Base-by-base conservation (phyloP, 1,284 basidiomycete species). In the Rhodotorula sp. region DNA sequence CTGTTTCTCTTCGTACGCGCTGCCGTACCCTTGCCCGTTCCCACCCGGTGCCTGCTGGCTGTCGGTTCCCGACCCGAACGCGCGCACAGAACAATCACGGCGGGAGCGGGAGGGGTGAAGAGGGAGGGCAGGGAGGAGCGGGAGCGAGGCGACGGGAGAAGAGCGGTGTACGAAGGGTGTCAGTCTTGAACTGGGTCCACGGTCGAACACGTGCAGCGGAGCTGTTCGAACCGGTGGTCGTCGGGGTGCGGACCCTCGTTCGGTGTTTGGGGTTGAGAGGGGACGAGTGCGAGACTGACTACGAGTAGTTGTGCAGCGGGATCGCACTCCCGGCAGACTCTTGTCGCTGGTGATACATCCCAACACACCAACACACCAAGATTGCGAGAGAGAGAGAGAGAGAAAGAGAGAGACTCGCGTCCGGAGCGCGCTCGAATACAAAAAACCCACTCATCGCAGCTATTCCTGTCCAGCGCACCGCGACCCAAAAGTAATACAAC, bases 41-140 rank as follows among this genome's bases (percentile, higher is more conserved):
- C 65, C 65, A 11, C 64, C 64, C 4, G 64, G 64, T 8, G 59
- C 64, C 39, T 66, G 64, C 13, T 48, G 39, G 49, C 64, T 66
- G 39, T 44, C 5, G 13, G 19, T 44, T n/a, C n/a, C n/a, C n/a
- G n/a, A n/a, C 39, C 39, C 39, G 39, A 44, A 44, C 39, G 39
- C 19, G 39, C 19, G 39, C 39, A 17, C n/a, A n/a, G n/a, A n/a
- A n/a, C n/a, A n/a, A n/a, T 44, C 39, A 44, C 39, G 39, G 39
- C 11, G 7, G n/a, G 52, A 3, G 17, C 11, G 61, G 13, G 53
- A 30, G 27, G n/a, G 8, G 34, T 32, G 29, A 24, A 30, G 52
- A 52, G 48, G 22, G 4, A 22, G n/a, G 32, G 32, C 27, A 39
- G 61, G 51, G 59, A 44, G 20, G 30, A 2, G 53, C 17, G 53